phyloP scores from a whole-genome alignment of 192 early-diverging fungal genomes.

The Rhizophagus prolifer region DNA sequence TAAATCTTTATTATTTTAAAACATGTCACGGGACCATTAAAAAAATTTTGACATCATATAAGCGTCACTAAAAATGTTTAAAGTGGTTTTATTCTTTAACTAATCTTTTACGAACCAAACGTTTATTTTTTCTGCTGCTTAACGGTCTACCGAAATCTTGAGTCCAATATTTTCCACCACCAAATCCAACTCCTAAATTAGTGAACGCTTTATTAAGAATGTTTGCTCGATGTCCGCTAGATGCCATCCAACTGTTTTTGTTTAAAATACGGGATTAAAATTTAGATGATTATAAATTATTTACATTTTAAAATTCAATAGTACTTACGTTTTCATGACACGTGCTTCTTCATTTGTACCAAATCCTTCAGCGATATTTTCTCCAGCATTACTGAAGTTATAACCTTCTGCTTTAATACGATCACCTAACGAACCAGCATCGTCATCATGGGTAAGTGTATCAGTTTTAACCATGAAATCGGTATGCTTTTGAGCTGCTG shows the following conservation, averaged over 20 bases:
- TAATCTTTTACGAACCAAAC: too few species aligned
- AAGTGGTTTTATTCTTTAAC: too few species aligned
- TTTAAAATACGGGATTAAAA: not conserved
- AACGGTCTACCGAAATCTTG: slow-evolving; percentile 44
- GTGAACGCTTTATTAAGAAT: slow-evolving; percentile 43
- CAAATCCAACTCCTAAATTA: slow-evolving; percentile 45
- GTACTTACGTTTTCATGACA: slow-evolving; percentile 37
- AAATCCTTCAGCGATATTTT: slow-evolving; percentile 52
- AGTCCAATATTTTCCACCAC: slow-evolving; percentile 49
- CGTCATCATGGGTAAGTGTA: slow-evolving; percentile 49
- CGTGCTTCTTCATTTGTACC: slow-evolving; percentile 24
- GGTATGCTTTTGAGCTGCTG: slow-evolving; percentile 43
- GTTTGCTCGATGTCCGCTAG: slow-evolving; percentile 51
- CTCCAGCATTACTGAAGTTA: slow-evolving; percentile 38
- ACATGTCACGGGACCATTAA: too few species aligned
- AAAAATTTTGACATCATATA: too few species aligned
- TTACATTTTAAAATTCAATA: not conserved
- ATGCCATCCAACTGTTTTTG: slow-evolving; percentile 38
- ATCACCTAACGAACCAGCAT: slow-evolving; percentile 37
- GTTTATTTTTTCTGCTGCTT: not conserved
- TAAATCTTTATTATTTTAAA: too few species aligned
- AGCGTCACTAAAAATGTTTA: too few species aligned
- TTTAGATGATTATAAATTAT: not conserved
- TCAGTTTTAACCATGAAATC: slow-evolving; percentile 43
- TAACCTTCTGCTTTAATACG: slow-evolving; percentile 37